Evolutionary conservation across 2,329 filamentous ascomycete genomes (phyloP), one percentile per base, ranked within the genome.

Genomic region (Colletotrichum sp.): DNA sequence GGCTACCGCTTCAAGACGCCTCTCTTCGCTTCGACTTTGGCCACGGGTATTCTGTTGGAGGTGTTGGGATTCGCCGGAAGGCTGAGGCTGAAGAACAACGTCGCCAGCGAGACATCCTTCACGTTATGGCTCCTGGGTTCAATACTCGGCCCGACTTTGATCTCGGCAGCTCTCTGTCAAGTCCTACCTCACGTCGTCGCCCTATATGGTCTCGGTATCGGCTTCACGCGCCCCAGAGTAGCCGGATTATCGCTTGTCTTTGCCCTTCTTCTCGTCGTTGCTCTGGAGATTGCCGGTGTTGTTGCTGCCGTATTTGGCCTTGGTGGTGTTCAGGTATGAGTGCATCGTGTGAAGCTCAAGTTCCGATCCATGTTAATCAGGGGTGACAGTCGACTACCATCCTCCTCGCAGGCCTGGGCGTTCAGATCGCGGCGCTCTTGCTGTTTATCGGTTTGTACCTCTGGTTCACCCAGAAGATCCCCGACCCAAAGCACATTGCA

Each of bases 21-120:
- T 1, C 69, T 85, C 6, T 89, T 89, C 80, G 82, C 87, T 3
- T 80, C 82, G 3, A 79, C 82, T 4, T 77, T 90, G 68, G 80
- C 84, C 4, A 81, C 81, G 0, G 88, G 87, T 3, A 80, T 89
- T 16, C 74, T 85, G 7, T 75, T 89, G 9, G 87, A 89, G 74
- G 80, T 87, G 9, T 48, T 89, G 58, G 87, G 88, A 16, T 90
- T 89, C 75, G 80, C 85, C 16, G 88, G 87, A 5, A 85, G 86
- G 48, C 71, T 90, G 8, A 78, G 89, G 34, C 83, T 89, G 14
- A 82, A 83, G 56, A 80, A 78, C 9, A 77, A 82, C 32, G 78
- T 79, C 10, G 80, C 81, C 52, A 84, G 80, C 73, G 81, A 82
- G 63, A 79, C 80, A 4, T 84, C 81, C 73, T 89, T 89, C 76